Evolutionary conservation across 2,329 filamentous ascomycete species (phyloP), one percentile per base, ranked within the genome.

Genomic region (Lasiodiplodia hormozganensis): DNA sequence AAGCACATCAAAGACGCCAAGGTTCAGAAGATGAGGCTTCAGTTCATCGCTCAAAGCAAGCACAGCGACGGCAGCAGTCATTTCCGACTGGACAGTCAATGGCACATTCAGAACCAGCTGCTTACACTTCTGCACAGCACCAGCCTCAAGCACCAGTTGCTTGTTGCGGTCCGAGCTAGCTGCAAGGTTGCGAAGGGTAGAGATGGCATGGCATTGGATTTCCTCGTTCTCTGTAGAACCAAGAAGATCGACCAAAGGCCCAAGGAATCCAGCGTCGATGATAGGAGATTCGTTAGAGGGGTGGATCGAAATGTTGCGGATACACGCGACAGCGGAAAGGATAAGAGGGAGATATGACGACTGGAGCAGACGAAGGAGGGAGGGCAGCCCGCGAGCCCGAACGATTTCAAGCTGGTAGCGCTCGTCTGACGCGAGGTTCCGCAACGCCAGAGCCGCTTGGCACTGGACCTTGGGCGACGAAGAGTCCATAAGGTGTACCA

Each of bases 381-480:
- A 93, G 57, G 89, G 88, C 21, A 99, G 87, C 28, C 96, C 96
- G 72, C 92, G 90, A 52, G 94, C 92, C 70, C 94, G 90, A 49
- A 99, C 96, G 74, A 99, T 98, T 77, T 99, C 96, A 60, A 99
- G 88, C 81, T 99, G 96, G 77, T 99, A 99, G 78, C 97, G 97
- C 79, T 99, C 96, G 78, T 99, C 96, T 16, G 96, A 99, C 4
- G 96, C 96, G 64, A 99, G 85, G 77, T 99, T 99, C 75, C 96
- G 89, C 62, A 99, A 88, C 31, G 96, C 96, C 53, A 99, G 85
- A 25, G 96, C 96, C 65, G 96, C 96, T 83, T 99, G 96, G 78
- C 96, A 98, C 80, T 99, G 96, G 12, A 99, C 96, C 80, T 98
- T 99, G 58, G 94, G 94, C 1, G 95, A 97, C 21, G 93, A 94